Evolutionary conservation across 106 monocot genomes (phyloP).

Genomic region (Allium sativum): DNA sequence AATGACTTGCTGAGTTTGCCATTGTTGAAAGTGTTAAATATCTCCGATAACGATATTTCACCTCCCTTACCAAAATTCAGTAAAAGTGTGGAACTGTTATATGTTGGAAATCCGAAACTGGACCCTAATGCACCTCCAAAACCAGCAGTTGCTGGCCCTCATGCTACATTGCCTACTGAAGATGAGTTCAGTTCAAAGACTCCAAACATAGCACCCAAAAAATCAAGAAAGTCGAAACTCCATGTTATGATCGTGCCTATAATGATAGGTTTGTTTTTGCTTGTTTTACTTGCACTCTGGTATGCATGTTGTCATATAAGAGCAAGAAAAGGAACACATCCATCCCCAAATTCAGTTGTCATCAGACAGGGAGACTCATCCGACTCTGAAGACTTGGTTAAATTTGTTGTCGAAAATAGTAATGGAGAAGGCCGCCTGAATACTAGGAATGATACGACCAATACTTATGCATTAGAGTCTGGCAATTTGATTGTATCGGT

Average conservation of each 20-base stretch:
- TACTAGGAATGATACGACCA: constrained; percentile 5
- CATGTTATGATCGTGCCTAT: constrained; percentile 10
- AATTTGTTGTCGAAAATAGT: constrained; percentile 17
- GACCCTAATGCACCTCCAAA: constrained; percentile 4
- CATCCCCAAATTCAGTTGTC: constrained; percentile 21
- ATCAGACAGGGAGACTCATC: constrained; percentile 42
- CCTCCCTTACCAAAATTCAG: constrained; percentile 53
- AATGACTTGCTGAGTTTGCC: constrained; percentile 25
- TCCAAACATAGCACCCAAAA: neutral
- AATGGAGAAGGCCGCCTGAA: neutral
- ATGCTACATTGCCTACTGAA: neutral
- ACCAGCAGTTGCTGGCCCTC: neutral
- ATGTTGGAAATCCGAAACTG: constrained; percentile 35
- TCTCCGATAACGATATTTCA: constrained; percentile 47
- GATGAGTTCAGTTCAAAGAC: neutral
- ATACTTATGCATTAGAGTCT: constrained; percentile 22
- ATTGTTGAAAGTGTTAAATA: constrained; percentile 36
- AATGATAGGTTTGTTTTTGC: constrained; percentile 6
- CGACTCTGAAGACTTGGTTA: constrained; percentile 26
- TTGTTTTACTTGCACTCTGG: constrained; percentile 7
- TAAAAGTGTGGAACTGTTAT: constrained; percentile 25
- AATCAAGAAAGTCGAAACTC: constrained; percentile 15
- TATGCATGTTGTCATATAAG: constrained; percentile 3
- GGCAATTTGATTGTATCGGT: constrained; percentile 27
- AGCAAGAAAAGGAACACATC: constrained; percentile 1